Conservation (phyloP, 495 filamentous ascomycete genomes). For the Daldinia decipiens region DNA sequence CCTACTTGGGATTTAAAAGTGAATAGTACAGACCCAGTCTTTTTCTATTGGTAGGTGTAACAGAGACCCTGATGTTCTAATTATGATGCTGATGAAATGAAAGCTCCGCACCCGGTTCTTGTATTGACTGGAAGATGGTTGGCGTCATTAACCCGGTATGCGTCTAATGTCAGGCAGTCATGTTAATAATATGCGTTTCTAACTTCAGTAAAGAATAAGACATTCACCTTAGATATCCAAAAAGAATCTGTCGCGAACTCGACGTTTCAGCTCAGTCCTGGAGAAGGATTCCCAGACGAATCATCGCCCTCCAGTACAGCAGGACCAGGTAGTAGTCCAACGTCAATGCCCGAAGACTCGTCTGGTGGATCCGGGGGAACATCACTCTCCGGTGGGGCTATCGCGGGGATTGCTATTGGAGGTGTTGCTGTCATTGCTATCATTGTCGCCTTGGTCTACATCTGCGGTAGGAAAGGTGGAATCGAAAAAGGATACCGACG, state of each 20-base stretch:
- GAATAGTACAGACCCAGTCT: slow-evolving; percentile 68
- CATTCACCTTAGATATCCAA: slow-evolving; percentile 48
- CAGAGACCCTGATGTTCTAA: neutral
- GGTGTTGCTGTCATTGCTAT: slow-evolving; percentile 52
- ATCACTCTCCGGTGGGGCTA: slow-evolving; percentile 51
- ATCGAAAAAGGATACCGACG: slow-evolving; percentile 46
- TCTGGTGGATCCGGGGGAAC: slow-evolving; percentile 2
- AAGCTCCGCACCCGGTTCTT: slow-evolving; percentile 45
- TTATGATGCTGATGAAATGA: neutral
- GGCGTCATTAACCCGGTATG: slow-evolving; percentile 60
- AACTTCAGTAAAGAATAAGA: slow-evolving; percentile 32
- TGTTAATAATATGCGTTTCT: slow-evolving; percentile 2
- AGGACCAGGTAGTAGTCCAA: slow-evolving; percentile 1
- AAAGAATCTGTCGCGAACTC: slow-evolving; percentile 43
- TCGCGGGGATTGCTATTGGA: slow-evolving; percentile 62
- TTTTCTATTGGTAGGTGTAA: slow-evolving; percentile 64
- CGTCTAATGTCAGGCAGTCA: neutral
- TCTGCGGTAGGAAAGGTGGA: slow-evolving; percentile 54
- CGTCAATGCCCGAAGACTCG: neutral
- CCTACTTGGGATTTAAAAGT: slow-evolving; percentile 53
- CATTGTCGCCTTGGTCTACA: slow-evolving; percentile 52
- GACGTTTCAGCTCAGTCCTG: slow-evolving; percentile 51
- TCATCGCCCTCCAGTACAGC: slow-evolving; percentile 5
- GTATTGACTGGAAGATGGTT: slow-evolving; percentile 56
- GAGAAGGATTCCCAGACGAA: slow-evolving; percentile 52